Evolutionary conservation across 768 basidiomycete genomes (phyloP).

Genomic region (Termitomyces sp.): DNA sequence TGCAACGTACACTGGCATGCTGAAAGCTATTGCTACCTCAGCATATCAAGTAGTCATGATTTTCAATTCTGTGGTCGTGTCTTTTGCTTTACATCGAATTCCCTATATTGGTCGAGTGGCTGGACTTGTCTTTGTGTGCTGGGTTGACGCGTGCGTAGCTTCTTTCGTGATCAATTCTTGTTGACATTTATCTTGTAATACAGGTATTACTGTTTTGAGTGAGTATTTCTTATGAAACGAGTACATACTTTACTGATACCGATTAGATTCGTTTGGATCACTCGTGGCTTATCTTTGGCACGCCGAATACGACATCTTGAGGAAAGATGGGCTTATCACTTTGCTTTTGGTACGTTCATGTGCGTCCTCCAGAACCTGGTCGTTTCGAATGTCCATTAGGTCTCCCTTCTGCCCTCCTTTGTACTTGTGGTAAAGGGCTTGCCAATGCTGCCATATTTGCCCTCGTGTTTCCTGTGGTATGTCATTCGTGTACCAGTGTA

Average conservation of each 20-base stretch:
- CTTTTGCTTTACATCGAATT: conserved; percentile 56
- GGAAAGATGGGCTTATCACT: conserved; percentile 86
- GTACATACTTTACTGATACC: conserved; percentile 8
- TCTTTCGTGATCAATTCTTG: background rate
- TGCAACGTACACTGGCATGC: conserved; percentile 61
- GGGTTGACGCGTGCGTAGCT: conserved; percentile 77
- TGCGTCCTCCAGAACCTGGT: background rate
- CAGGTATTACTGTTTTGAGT: conserved; percentile 93
- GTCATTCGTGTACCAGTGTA: conserved; percentile 18
- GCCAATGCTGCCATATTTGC: conserved; percentile 84
- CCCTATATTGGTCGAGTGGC: conserved; percentile 59
- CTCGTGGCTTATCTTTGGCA: conserved; percentile 65
- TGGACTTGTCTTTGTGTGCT: conserved; percentile 74
- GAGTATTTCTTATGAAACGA: conserved; percentile 15
- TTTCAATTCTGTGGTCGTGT: conserved; percentile 65
- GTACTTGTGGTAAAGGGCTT: conserved; percentile 67
- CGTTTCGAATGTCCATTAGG: conserved; percentile 31
- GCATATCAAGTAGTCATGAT: conserved; percentile 84
- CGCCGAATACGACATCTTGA: conserved; percentile 70
- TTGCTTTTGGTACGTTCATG: conserved; percentile 62
- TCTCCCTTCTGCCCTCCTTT: conserved; percentile 65
- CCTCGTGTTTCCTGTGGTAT: conserved; percentile 71
- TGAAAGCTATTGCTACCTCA: conserved; percentile 72
- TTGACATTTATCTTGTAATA: background rate
- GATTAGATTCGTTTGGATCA: conserved; percentile 71